These are phyloP conservation scores for Sporothrix euskadiensis DNA, from an alignment of 2,329 filamentous ascomycete species.

Conservation along the genomic window DNA sequence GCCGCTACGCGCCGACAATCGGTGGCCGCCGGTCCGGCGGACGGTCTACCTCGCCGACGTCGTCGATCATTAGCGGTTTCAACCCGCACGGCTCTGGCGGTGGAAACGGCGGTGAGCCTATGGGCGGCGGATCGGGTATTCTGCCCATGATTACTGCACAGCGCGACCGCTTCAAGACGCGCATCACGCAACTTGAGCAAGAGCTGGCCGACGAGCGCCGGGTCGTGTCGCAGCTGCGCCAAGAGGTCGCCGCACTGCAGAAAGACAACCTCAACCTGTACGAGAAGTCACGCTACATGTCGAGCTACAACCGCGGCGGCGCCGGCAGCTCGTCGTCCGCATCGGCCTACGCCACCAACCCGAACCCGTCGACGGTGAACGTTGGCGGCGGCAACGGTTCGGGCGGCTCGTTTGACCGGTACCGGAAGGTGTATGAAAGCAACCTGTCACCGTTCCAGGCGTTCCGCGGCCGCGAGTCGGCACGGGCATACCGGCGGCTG, in stretches of 20 bases:
- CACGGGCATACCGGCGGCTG: conserved; percentile 89
- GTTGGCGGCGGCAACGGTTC: conserved; percentile 57
- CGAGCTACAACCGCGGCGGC: conserved; percentile 78
- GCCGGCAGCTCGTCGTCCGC: conserved; percentile 60
- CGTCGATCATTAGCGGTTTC: conserved; percentile 97
- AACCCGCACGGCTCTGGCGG: conserved; percentile 56
- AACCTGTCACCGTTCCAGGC: conserved; percentile 95
- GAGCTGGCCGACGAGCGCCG: conserved; percentile 84
- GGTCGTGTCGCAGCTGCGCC: conserved; percentile 79
- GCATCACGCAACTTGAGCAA: conserved; percentile 84
- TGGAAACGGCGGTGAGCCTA: conserved; percentile 55
- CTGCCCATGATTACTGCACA: conserved; percentile 98
- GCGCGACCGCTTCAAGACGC: conserved; percentile 96
- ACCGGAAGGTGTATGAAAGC: conserved; percentile 88
- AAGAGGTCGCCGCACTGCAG: conserved; percentile 88
- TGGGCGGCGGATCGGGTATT: conserved; percentile 80
- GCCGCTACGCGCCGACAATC: conserved; percentile 68
- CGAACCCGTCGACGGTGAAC: conserved; percentile 72
- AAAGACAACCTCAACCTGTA: conserved; percentile 96
- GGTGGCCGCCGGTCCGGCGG: conserved; percentile 39
- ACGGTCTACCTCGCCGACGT: conserved; percentile 80
- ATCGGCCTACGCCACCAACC: conserved; percentile 64
- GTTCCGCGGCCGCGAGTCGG: conserved; percentile 90
- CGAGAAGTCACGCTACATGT: conserved; percentile 96
- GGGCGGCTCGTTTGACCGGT: conserved; percentile 74